Conservation (phyloP, 176 grass and related monocot species). For the Ananas comosus region DNA sequence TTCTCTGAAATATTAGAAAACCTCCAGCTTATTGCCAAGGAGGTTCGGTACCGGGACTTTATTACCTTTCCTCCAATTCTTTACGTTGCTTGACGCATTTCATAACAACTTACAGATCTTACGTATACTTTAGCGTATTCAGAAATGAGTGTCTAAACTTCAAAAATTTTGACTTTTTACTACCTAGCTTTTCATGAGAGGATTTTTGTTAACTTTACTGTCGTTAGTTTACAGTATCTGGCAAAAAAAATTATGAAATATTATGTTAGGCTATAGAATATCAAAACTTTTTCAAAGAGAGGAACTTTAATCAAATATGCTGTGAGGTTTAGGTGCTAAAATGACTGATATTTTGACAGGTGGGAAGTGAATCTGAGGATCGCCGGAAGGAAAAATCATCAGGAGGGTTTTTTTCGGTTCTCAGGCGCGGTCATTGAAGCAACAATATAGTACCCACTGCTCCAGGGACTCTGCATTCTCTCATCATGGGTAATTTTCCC, state of each 20-base stretch:
- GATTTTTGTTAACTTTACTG: too few species aligned
- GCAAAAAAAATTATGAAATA: too few species aligned
- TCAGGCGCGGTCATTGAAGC: conserved; percentile 53
- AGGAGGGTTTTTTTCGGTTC: conserved; percentile 54
- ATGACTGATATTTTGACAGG: conserved; percentile 25
- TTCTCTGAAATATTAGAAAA: conserved; percentile 64
- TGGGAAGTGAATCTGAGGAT: conserved; percentile 46
- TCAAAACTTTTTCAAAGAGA: too few species aligned
- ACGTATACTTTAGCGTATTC: too few species aligned
- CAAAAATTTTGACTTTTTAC: too few species aligned
- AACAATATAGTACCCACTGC: not conserved
- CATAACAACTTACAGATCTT: too few species aligned
- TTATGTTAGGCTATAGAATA: too few species aligned
- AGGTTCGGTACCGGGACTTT: not conserved
- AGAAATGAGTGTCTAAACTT: too few species aligned
- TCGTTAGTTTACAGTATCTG: too few species aligned
- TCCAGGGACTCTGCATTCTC: not conserved
- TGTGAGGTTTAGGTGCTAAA: not conserved
- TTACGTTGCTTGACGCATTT: not conserved
- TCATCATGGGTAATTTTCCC: not conserved
- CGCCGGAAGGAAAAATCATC: conserved; percentile 59
- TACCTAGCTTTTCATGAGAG: too few species aligned
- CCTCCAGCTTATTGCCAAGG: not conserved
- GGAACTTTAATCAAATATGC: not conserved
- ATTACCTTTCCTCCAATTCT: not conserved